phyloP scores from a whole-genome alignment of 2,329 filamentous ascomycete species.

The Furcasterigmium furcatum region DNA sequence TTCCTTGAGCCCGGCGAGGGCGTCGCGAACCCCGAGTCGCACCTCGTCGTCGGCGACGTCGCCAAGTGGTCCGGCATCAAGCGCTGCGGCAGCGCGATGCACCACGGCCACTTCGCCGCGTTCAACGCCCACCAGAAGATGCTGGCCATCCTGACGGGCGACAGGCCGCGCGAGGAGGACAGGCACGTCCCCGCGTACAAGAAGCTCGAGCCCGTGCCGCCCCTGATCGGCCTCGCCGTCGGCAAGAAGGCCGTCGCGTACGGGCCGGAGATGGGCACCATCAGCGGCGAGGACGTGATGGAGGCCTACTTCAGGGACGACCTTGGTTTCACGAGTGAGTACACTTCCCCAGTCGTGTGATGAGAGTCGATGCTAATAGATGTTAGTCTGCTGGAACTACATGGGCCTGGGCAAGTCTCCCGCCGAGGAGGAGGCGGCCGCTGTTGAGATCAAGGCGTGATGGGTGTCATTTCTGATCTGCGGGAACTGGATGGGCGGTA shows the following conservation, averaged over 20 bases:
- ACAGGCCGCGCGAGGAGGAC: neutral
- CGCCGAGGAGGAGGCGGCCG: conserved; percentile 1
- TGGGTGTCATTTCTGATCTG: too few relatives aligned
- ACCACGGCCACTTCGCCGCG: conserved; percentile 65
- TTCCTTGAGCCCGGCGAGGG: conserved; percentile 41
- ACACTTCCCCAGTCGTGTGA: neutral
- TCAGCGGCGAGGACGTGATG: conserved; percentile 60
- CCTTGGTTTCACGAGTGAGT: conserved; percentile 61
- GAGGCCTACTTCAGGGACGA: conserved; percentile 65
- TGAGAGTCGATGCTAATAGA: neutral
- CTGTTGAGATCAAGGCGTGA: too few relatives aligned
- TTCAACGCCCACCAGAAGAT: conserved; percentile 66
- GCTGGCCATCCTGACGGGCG: conserved; percentile 32
- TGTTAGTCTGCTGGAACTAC: conserved; percentile 54
- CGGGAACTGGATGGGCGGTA: too few relatives aligned
- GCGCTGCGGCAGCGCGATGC: conserved; percentile 73
- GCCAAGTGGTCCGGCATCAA: conserved; percentile 75
- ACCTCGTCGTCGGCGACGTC: conserved; percentile 70
- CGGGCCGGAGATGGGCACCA: conserved; percentile 52
- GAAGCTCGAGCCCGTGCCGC: conserved; percentile 50
- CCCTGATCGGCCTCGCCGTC: conserved; percentile 69
- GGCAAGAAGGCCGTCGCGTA: conserved; percentile 68
- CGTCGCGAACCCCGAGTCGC: conserved; percentile 53
- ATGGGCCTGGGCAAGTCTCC: conserved; percentile 36
- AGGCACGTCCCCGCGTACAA: conserved; percentile 39